These are phyloP conservation scores for Cordyceps javanica DNA, from an alignment of 2,329 filamentous ascomycete species.

Conservation along the genomic window DNA sequence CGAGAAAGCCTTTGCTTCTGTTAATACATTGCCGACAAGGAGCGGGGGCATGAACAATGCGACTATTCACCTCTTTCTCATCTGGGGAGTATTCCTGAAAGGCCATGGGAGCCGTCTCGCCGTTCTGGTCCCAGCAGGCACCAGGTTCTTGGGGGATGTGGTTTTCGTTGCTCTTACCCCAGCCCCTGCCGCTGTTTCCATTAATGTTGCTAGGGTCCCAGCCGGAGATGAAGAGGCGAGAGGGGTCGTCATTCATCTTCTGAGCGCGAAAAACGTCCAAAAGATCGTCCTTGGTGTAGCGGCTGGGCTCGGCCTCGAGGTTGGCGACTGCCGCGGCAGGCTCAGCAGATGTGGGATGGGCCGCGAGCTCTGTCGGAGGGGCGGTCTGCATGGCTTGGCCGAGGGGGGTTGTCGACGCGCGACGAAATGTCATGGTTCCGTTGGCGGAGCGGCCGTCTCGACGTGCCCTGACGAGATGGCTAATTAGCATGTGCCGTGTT, in stretches of 20 bases:
- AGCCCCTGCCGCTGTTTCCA: constrained; percentile 55
- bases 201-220: constrained; percentile 76
- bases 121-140: constrained; percentile 79
- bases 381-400: constrained; percentile 34
- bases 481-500: constrained; percentile 1
- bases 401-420: constrained; percentile 53
- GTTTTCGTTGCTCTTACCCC: constrained; percentile 72
- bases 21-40: neutral
- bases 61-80: constrained; percentile 50
- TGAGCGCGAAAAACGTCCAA: constrained; percentile 61
- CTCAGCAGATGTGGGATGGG: constrained; percentile 33
- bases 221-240: constrained; percentile 63
- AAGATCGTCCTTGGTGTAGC: constrained; percentile 75
- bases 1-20: constrained; percentile 58
- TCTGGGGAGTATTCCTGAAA: constrained; percentile 61
- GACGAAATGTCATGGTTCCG: constrained; percentile 59
- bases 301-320: constrained; percentile 39
- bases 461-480: constrained; percentile 43
- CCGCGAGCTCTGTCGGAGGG: constrained; percentile 31
- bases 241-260: constrained; percentile 46
- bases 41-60: neutral
- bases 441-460: constrained; percentile 53
- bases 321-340: constrained; percentile 26
- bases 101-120: constrained; percentile 63
- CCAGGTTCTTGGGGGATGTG: constrained; percentile 76